Evolutionary conservation across 225 moss, liverwort and hornwort species (phyloP), one percentile per base, ranked within the genome.

Genomic region (Marchantia polymorpha): DNA sequence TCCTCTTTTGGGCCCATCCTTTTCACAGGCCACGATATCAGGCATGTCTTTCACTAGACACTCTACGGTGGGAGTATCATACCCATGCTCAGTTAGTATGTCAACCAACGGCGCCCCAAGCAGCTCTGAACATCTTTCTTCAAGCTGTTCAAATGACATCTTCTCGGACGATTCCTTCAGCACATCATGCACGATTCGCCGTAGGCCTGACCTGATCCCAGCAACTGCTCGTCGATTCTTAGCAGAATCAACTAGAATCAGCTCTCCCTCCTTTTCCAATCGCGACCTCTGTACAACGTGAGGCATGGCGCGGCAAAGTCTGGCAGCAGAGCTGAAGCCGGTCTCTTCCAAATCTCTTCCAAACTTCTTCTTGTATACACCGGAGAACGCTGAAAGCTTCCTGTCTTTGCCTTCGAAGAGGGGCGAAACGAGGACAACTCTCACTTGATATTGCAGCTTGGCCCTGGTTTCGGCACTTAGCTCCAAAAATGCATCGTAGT

Each of bases 301-400:
- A 15, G 91, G 92, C 91, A 96, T 96, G 49, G 90, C 92, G 55
- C 89, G 80, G 76, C 92, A 96, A 7, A 96, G 85, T 12, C 90
- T 88, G 16, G 83, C 87, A 25, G 84, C 84, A 52, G 85, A 84
- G 80, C 87, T 89, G 70, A 96, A 94, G 25, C 92, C 89, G 52
- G 82, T 78, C 8, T 54, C 61, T 22, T 91, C 84, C 64, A 92
- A 78, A 17, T 84, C 73, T 30, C 76, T 82, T 72, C 85, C 88
- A 76, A 94, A 90, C 73, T 85, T 91, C 63, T 85, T 89, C 66
- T 89, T 86, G 39, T 92, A 96, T 10, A 94, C 70, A 19, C 49
- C 47, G 51, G 86, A 80, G 81, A 94, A 96, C 0, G 78, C 82
- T 26, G 85, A 80, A 15, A 90, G 81, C 30, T 83, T 87, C 13